Evolutionary conservation across 208 protist species (phyloP), one percentile per base, ranked within the genome.

Genomic region (Leishmania aethiopica): DNA sequence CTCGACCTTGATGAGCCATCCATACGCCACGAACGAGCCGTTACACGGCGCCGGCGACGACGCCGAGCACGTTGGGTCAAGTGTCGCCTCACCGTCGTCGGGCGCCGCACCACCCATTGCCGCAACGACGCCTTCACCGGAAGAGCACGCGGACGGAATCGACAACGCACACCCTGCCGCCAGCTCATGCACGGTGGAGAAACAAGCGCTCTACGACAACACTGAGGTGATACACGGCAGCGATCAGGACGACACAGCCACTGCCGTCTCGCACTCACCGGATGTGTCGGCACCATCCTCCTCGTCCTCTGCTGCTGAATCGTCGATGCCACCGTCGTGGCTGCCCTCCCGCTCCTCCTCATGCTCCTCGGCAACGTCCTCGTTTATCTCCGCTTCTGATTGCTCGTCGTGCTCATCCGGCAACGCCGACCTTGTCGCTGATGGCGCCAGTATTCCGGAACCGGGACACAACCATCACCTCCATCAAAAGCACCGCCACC

Each of bases 271-370:
- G 75, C 75, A 66, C 75, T 78, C 75, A 2, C 42, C 75, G 8
- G 75, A 64, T 37, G 75, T 78, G 22, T 78, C 75, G 53, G 51
- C 75, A 45, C 40, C 74, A 64, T 77, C 74, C 2, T 77, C 75
- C 35, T 78, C 75, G 22, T 78, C 55, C 17, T 74, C 15, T 22
- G n/a, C 28, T 64, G 28, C 22, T 37, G 66, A 2, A 37, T 75
- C 71, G 71, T 60, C 47, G 25, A 28, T n/a, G 47, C n/a, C 42
- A 19, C n/a, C 2, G 2, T 37, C 47, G 49, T 59, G n/a, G 45
- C 22, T 59, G 8, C 49, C 71, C 28, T 59, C 71, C 3, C 73
- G 53, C 55, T 77, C 53, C 4, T 62, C 73, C 73, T 62, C 49
- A 2, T 64, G 32, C 55, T 45, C 53, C 35, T 47, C 32, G 53